Conservation (phyloP, 1,284 basidiomycete genomes). For the Malassezia brasiliensis region DNA sequence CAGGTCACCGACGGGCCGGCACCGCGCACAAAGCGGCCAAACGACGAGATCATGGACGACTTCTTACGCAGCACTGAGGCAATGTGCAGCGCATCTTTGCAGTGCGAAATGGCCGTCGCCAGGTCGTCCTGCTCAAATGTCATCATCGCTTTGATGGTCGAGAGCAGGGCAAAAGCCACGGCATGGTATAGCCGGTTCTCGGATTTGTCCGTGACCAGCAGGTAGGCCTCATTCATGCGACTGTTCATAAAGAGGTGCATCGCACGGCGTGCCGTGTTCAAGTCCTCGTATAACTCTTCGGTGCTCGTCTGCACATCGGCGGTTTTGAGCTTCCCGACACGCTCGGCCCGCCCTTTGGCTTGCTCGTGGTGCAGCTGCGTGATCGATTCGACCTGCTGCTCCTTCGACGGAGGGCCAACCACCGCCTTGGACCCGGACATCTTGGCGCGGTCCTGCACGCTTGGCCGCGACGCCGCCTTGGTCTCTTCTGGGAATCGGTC, state of each 20-base stretch:
- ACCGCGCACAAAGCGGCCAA: constrained; percentile 43
- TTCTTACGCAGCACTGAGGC: constrained; percentile 40
- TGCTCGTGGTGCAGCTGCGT: neutral
- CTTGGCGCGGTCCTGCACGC: neutral
- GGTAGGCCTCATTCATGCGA: constrained; percentile 44
- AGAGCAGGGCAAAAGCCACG: constrained; percentile 41
- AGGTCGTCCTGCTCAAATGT: constrained; percentile 46
- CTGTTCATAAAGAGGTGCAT: constrained; percentile 47
- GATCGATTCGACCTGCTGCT: neutral
- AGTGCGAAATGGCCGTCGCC: constrained; percentile 41
- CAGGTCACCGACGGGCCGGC: constrained; percentile 33
- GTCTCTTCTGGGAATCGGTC: neutral
- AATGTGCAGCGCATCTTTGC: constrained; percentile 40
- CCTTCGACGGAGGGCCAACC: neutral
- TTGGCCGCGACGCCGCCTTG: neutral
- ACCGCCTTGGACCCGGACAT: neutral
- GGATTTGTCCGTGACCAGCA: constrained; percentile 31
- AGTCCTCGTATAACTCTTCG: constrained; percentile 29
- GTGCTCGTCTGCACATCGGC: constrained; percentile 28
- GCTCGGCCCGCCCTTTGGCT: constrained; percentile 22
- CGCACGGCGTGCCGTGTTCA: constrained; percentile 28
- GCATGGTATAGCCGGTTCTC: constrained; percentile 44
- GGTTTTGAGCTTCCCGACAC: constrained; percentile 30
- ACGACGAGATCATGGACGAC: constrained; percentile 26
- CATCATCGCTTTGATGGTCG: constrained; percentile 48